These are phyloP conservation scores for Stephania cephalantha DNA, from an alignment of 164 flowering plant species.

Conservation along the genomic window DNA sequence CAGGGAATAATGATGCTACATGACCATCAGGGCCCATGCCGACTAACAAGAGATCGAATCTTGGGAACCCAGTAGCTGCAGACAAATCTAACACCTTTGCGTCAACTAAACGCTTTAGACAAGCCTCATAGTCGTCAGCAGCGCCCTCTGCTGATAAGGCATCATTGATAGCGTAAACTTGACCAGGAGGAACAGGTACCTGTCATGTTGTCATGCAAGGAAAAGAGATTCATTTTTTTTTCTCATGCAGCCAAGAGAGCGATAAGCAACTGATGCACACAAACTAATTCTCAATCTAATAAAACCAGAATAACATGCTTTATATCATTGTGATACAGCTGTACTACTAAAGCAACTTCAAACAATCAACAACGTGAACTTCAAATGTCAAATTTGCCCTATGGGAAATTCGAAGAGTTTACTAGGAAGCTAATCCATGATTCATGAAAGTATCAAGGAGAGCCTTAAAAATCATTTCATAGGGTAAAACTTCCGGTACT, in stretches of 20 bases:
- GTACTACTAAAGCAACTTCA: background rate
- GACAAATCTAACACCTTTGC: conserved; percentile 10
- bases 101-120: conserved; percentile 21
- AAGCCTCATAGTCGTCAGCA: conserved; percentile 27
- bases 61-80: conserved; percentile 22
- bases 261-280: background rate
- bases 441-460: too few species aligned
- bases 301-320: background rate
- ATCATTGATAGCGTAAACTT: conserved; percentile 21
- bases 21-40: conserved; percentile 31
- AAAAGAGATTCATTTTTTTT: background rate
- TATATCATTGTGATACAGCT: background rate
- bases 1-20: conserved; percentile 26
- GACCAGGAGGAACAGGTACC: conserved; percentile 18
- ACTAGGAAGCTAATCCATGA: too few species aligned
- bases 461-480: too few species aligned
- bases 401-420: background rate
- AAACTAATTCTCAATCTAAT: background rate
- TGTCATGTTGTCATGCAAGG: background rate
- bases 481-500: too few species aligned
- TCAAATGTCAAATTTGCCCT: background rate
- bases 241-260: background rate
- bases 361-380: background rate
- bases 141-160: conserved; percentile 23
- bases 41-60: conserved; percentile 25